These are phyloP conservation scores for Grosmannia huntii DNA, from an alignment of 2,329 filamentous ascomycete species.

Conservation along the genomic window DNA sequence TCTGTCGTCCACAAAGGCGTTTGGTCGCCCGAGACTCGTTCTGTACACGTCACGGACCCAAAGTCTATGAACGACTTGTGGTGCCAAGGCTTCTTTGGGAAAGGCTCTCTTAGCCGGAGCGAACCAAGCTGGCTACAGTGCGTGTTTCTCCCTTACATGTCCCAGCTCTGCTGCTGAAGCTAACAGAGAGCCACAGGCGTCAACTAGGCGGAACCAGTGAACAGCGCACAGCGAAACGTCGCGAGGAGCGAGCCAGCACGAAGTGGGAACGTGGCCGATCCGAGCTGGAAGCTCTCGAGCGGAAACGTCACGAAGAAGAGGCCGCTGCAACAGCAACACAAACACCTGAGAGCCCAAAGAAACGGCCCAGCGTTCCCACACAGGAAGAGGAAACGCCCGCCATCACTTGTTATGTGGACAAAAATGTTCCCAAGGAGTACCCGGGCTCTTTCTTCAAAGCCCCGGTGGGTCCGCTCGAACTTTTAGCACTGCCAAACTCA, in stretches of 20 bases:
- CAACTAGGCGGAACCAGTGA: constrained; percentile 50
- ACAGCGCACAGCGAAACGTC: constrained; percentile 61
- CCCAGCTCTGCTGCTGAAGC: background rate
- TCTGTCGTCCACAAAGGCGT: constrained; percentile 55
- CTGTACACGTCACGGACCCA: constrained; percentile 71
- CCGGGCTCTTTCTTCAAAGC: constrained; percentile 10
- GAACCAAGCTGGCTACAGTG: constrained; percentile 80
- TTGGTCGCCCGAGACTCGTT: constrained; percentile 71
- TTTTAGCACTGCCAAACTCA: constrained; percentile 46
- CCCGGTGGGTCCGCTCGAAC: constrained; percentile 32
- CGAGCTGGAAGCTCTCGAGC: constrained; percentile 72
- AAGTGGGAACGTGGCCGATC: constrained; percentile 87
- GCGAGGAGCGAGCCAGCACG: constrained; percentile 68
- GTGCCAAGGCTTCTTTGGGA: constrained; percentile 97
- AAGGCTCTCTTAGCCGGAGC: constrained; percentile 83
- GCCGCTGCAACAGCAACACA: background rate
- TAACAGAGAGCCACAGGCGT: background rate
- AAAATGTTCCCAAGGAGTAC: background rate
- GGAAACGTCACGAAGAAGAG: constrained; percentile 38
- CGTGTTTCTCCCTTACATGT: background rate
- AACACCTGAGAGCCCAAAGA: background rate
- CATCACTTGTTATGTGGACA: background rate
- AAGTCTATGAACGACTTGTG: constrained; percentile 69
- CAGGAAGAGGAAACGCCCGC: background rate
- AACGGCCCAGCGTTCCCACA: background rate